Conservation (phyloP, 73 alveolate genomes). For the Tetrahymena malaccensis region DNA sequence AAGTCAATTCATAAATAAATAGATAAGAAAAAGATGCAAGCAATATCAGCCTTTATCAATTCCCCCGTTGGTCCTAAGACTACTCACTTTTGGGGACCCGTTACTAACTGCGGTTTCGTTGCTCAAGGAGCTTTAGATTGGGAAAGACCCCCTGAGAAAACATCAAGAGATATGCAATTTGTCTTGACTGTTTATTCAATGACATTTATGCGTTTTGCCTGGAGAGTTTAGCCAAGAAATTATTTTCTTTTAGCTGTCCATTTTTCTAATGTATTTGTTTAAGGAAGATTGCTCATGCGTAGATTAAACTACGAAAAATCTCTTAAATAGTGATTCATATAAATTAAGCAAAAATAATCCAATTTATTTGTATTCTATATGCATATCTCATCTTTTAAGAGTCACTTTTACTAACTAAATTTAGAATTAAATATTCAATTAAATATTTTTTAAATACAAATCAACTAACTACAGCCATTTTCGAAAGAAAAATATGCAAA, state of each 20-base stretch:
- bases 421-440: too few relatives aligned
- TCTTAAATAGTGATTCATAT: background rate
- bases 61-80: slow-evolving; percentile 43
- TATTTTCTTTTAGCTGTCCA: slow-evolving; percentile 28
- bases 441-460: too few relatives aligned
- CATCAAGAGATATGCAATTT: slow-evolving; percentile 23
- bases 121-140: slow-evolving; percentile 35
- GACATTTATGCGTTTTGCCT: slow-evolving; percentile 35
- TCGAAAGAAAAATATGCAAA: background rate
- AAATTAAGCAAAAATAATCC: background rate
- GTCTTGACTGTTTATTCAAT: slow-evolving; percentile 29
- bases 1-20: background rate
- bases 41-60: background rate
- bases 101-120: slow-evolving; percentile 17
- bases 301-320: slow-evolving; percentile 16
- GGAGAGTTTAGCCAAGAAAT: slow-evolving; percentile 25
- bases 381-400: background rate
- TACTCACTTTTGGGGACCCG: slow-evolving; percentile 45
- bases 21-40: background rate
- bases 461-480: background rate
- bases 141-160: slow-evolving; percentile 38
- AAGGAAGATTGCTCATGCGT: slow-evolving; percentile 30
- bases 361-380: background rate
- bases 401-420: background rate
- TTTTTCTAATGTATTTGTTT: slow-evolving; percentile 2